Base-by-base conservation (phyloP, 2,329 filamentous ascomycete genomes). In the Neophaeococcomyces mojaviensis region DNA sequence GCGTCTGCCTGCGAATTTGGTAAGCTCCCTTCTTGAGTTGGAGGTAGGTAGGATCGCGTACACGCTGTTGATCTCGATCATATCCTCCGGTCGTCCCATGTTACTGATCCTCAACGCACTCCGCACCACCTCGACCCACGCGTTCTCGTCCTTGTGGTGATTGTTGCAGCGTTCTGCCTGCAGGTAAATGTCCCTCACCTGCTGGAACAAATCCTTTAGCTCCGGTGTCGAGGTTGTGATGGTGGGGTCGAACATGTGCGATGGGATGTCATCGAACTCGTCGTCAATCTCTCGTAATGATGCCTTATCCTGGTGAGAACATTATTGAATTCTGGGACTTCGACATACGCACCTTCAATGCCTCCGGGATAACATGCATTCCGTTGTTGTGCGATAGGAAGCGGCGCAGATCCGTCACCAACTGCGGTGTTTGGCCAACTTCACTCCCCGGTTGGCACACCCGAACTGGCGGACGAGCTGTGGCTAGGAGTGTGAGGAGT, bases 11-110 rank as follows among this genome's bases (percentile, higher is more conserved):
- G 16, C 10, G 16, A 36, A 18, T 10, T 36, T 18, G 16, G 34
- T 32, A 8, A 32, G 30, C 30, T n/a, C 30, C 30, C 30, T 32
- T n/a, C 30, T 32, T 32, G 9, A 32, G 30, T 32, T 32, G 8
- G 30, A 8, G 30, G 30, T 32, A 32, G 30, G 30, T 32, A 32
- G 9, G n/a, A 35, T 6, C 33, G 33, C 36, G 20, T 39, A 39
- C 36, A 39, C 36, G 36, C 20, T 24, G 20, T 20, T 39, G 16
- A 39, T 39, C 20, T 39, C 36, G 36, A 39, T 39, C 36, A 39
- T 39, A 20, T 39, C 36, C 19, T 35, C 33, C n/a, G 33, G 33
- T 5, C 33, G 33, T 35, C 33, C 33, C 33, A 35, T 35, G 19
- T 35, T 35, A 35, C 33, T 35, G 33, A 35, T 35, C 33, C n/a